Evolutionary conservation across 2,329 filamentous ascomycete species (phyloP).

Genomic region (Aspergillus novoparasiticus): DNA sequence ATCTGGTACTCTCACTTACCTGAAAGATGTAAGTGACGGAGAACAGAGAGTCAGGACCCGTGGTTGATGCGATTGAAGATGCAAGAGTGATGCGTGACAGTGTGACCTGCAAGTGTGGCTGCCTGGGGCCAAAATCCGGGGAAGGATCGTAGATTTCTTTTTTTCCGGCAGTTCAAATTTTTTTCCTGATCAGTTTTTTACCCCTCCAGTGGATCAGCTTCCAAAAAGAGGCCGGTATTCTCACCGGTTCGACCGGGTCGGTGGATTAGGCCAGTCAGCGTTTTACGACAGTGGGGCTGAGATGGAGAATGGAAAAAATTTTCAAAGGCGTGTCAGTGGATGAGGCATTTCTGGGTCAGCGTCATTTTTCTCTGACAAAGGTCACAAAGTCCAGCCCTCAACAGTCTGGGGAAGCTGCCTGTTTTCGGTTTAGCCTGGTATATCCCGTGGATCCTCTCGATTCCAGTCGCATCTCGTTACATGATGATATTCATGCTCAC

Average conservation of each 20-base stretch:
- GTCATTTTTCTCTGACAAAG: constrained; percentile 6
- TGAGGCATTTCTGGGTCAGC: constrained; percentile 8
- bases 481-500: not conserved
- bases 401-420: constrained; percentile 14
- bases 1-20: not conserved
- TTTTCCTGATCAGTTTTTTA: not conserved
- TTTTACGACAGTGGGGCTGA: not conserved
- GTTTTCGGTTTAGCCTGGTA: constrained; percentile 4
- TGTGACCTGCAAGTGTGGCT: constrained; percentile 9
- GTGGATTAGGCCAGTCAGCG: constrained; percentile 11
- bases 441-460: not conserved
- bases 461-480: not conserved
- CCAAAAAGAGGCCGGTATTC: not conserved
- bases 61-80: not conserved
- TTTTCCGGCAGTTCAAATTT: not conserved
- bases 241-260: constrained; percentile 14
- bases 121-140: constrained; percentile 20
- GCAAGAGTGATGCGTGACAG: constrained; percentile 1
- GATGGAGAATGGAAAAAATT: constrained; percentile 9
- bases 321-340: not conserved
- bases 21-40: not conserved
- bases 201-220: not conserved
- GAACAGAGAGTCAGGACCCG: not conserved
- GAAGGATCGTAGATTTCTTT: constrained; percentile 1
- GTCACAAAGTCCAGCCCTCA: constrained; percentile 1